Evolutionary conservation across 2,329 filamentous ascomycete genomes (phyloP).

Genomic region (Ceratocystis eucalypticola): DNA sequence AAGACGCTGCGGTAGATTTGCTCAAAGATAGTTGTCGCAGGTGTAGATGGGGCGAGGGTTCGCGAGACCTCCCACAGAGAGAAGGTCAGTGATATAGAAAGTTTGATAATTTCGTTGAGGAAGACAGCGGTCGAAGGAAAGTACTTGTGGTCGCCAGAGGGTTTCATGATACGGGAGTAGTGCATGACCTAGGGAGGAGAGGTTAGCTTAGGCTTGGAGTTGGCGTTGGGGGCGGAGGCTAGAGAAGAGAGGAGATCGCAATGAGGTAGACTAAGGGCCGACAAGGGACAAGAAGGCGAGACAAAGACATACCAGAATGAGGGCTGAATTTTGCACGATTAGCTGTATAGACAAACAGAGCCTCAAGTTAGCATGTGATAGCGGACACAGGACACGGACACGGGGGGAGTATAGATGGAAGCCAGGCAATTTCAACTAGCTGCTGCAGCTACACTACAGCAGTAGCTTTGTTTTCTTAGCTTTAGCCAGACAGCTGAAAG

Average conservation of each 20-base stretch:
- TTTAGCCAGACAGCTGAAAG: no score
- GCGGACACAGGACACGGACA: background rate
- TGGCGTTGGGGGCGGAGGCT: background rate
- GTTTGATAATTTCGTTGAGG: slow-evolving; percentile 82
- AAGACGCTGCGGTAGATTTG: slow-evolving; percentile 73
- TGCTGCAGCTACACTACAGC: background rate
- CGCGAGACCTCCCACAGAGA: slow-evolving; percentile 76
- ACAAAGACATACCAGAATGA: slow-evolving; percentile 47
- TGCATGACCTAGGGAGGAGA: slow-evolving; percentile 57
- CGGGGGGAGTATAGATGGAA: background rate
- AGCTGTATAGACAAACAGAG: slow-evolving; percentile 35
- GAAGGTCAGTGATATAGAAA: slow-evolving; percentile 72
- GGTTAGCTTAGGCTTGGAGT: slow-evolving; percentile 2
- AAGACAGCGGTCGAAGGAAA: slow-evolving; percentile 90
- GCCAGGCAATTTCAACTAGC: background rate
- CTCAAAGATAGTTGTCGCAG: slow-evolving; percentile 65
- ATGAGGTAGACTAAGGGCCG: background rate
- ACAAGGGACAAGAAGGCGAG: background rate
- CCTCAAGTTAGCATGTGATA: slow-evolving; percentile 9
- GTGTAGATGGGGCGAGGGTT: slow-evolving; percentile 62
- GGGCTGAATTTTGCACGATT: slow-evolving; percentile 60
- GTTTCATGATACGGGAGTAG: slow-evolving; percentile 90
- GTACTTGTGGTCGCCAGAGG: slow-evolving; percentile 69
- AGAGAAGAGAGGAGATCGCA: background rate
- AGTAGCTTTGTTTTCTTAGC: no score